Percentiles rank a stretch among this genome's conserved stretches.
These are phyloP conservation scores for Halophytophthora polymorphica DNA, from an alignment of 352 stramenopile genomes.

Conservation along the genomic window DNA sequence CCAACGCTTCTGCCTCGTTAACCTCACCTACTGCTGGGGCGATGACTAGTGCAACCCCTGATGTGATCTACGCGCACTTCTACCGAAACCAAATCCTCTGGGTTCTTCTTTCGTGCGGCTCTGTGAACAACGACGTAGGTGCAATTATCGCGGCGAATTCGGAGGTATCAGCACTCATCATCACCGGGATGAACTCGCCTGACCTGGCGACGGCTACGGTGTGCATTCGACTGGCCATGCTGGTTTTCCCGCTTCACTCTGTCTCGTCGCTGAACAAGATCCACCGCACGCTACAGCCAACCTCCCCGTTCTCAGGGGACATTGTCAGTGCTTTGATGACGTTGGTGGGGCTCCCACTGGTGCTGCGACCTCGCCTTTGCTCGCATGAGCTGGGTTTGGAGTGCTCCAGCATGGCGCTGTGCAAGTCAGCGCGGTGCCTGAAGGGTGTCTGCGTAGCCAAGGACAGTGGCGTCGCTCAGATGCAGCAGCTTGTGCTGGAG, in stretches of 20 bases:
- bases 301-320: conserved; percentile 22
- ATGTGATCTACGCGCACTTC: conserved; percentile 46
- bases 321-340: conserved; percentile 63
- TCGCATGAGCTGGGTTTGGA: conserved; percentile 81
- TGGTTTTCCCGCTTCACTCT: conserved; percentile 78
- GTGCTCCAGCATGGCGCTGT: conserved; percentile 57
- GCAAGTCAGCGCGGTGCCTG: conserved; percentile 58
- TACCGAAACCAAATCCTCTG: conserved; percentile 79
- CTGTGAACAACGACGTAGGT: conserved; percentile 53
- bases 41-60: conserved; percentile 3
- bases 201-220: conserved; percentile 69
- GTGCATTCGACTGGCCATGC: conserved; percentile 81
- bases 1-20: conserved; percentile 8
- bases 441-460: conserved; percentile 45
- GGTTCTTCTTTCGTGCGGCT: conserved; percentile 71
- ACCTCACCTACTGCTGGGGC: conserved; percentile 2
- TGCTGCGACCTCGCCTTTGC: conserved; percentile 68
- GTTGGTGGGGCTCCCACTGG: conserved; percentile 56
- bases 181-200: conserved; percentile 54
- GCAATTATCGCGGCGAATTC: conserved; percentile 55
- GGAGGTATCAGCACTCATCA: conserved; percentile 57
- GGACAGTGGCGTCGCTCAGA: conserved; percentile 21
- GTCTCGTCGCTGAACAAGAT: conserved; percentile 74
- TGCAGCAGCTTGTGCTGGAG: conserved; percentile 39
- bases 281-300: conserved; percentile 33